Evolutionary conservation across 495 filamentous ascomycete genomes (phyloP), one percentile per base, ranked within the genome.

Genomic region (Rostrohypoxylon terebratum): DNA sequence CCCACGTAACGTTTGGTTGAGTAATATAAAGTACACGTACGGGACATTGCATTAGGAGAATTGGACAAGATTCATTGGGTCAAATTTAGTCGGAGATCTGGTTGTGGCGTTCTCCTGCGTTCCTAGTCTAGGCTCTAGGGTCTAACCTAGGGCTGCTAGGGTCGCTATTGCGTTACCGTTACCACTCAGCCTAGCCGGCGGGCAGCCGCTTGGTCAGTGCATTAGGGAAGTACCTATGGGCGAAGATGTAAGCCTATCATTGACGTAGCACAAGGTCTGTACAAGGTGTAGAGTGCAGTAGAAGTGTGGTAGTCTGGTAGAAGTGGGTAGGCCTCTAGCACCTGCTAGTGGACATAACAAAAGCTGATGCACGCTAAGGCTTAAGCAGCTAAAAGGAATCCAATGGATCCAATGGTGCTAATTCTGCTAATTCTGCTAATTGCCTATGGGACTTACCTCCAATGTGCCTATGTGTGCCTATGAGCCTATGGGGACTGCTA

Each of bases 121-220:
- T 55, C 31, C 33, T 57, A 20, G 18, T 33, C 53, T 57, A 57
- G 53, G 53, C 31, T 25, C 48, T 28, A 57, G 53, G 53, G 53
- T 25, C 48, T 28, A n/a, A 31, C 8, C 48, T 53, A 53, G 48
- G 48, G 48, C 23, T 53, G 21, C 42, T 45, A 45, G 42, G 42
- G 48, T 53, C 48, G 25, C 48, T 53, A 53, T 31, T 53, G 25
- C 21, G 48, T 10, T 53, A 28, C 9, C 2, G n/a, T n/a, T 48
- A 28, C 23, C 18, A 23, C 8, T 10, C 51, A 67, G 31, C 50
- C 64, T 34, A 25, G 47, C 44, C 59, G 61, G 66, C 61, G 38
- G 63, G 69, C 57, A 62, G 63, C 69, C 31, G 48, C 63, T 48
- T 63, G 58, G 58, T 58, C 48, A 61, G 57, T 71, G 68, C 68